Evolutionary conservation across 805 yeast genomes (phyloP).

Genomic region (Ascoidea asiatica): DNA sequence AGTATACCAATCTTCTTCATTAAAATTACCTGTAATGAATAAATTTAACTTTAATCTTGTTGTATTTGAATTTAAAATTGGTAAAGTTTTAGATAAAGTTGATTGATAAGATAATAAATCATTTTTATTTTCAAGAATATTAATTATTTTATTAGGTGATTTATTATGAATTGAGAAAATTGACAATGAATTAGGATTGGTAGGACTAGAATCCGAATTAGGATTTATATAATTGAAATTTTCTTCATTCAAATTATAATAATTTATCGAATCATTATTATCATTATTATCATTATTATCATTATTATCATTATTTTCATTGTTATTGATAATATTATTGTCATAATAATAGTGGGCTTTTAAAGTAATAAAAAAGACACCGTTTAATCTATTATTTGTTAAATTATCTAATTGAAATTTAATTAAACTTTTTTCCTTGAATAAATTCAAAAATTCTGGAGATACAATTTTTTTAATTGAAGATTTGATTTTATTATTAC

Average conservation of each 20-base stretch:
- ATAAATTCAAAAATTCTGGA: slow-evolving; percentile 34
- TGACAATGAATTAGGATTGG: too few relatives aligned
- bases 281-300: background rate
- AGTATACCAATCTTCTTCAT: slow-evolving; percentile 75
- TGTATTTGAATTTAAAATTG: slow-evolving; percentile 38
- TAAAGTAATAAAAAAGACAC: slow-evolving; percentile 42
- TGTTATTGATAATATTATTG: slow-evolving; percentile 8
- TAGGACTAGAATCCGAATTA: too few relatives aligned
- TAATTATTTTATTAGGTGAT: slow-evolving; percentile 25
- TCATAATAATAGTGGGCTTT: slow-evolving; percentile 34
- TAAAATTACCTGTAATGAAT: slow-evolving; percentile 62
- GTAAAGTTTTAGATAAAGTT: slow-evolving; percentile 20
- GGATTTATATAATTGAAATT: too few relatives aligned
- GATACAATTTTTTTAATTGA: slow-evolving; percentile 57
- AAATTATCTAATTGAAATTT: slow-evolving; percentile 56
- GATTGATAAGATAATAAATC: slow-evolving; percentile 27
- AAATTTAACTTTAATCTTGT: slow-evolving; percentile 43
- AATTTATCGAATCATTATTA: background rate
- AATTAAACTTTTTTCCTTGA: slow-evolving; percentile 26
- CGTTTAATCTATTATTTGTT: slow-evolving; percentile 38
- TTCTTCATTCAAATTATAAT: background rate
- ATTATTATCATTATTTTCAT: background rate
- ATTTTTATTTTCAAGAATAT: slow-evolving; percentile 19
- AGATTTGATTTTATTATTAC: slow-evolving; percentile 29
- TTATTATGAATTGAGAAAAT: slow-evolving; percentile 11